These are phyloP conservation scores for Prillingera fragicola DNA, from an alignment of 1,284 basidiomycete genomes.

Conservation along the genomic window DNA sequence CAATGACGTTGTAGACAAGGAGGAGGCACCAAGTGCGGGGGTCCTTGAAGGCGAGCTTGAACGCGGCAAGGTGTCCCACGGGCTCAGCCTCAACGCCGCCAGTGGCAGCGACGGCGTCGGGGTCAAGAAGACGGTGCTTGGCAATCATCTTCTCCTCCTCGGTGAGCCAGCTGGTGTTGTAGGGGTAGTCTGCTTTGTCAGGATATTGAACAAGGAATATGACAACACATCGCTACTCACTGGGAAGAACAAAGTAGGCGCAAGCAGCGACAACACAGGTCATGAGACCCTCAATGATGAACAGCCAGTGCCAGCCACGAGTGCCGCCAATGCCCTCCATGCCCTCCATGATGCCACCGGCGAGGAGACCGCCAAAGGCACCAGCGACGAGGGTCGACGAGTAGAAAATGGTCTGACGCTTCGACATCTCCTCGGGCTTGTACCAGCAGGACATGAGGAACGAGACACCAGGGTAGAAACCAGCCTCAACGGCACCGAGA, in stretches of 20 bases:
- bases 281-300: constrained; percentile 43
- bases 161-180: constrained; percentile 39
- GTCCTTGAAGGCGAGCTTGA: constrained; percentile 36
- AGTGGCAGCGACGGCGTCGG: constrained; percentile 25
- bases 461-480: constrained; percentile 44
- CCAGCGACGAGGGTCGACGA: constrained; percentile 18
- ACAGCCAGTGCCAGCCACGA: constrained; percentile 38
- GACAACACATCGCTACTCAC: constrained; percentile 26
- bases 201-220: background rate
- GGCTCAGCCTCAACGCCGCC: constrained; percentile 23
- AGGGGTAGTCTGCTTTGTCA: constrained; percentile 43
- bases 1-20: constrained; percentile 37
- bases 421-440: constrained; percentile 44
- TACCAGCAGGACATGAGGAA: constrained; percentile 41
- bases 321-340: background rate
- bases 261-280: constrained; percentile 34
- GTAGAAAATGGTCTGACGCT: constrained; percentile 24
- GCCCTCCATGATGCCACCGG: constrained; percentile 13
- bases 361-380: constrained; percentile 24
- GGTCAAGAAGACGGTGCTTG: constrained; percentile 16
- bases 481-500: constrained; percentile 43
- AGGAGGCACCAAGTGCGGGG: constrained; percentile 34
- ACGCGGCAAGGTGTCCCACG: constrained; percentile 31
- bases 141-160: constrained; percentile 30
- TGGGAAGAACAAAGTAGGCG: constrained; percentile 45